Evolutionary conservation across 495 filamentous ascomycete genomes (phyloP), one percentile per base, ranked within the genome.

Genomic region (Pyrenula massariospora): DNA sequence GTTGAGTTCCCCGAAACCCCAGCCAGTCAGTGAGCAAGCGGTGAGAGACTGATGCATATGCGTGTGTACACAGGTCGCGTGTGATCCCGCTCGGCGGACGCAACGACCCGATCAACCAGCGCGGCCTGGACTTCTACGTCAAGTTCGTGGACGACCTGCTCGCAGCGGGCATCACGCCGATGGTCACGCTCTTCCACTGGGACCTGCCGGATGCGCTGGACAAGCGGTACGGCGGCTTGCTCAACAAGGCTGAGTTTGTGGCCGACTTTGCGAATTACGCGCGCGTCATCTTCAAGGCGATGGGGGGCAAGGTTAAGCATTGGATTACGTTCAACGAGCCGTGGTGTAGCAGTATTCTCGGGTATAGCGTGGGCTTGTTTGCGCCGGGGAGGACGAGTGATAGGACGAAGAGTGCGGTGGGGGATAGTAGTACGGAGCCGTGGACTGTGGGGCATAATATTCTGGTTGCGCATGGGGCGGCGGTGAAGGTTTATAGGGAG

Each of bases 31-130:
- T n/a, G 81, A 48, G 19, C 42, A 48, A 19, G 42, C 42, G 19
- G 11, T 11, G 42, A 19, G 11, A 11, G 19, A 19, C 11, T 48
- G 19, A 48, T 19, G 19, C 19, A 19, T 19, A 48, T 11, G 11
- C 19, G 42, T 48, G n/a, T n/a, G n/a, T n/a, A n/a, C n/a, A 20
- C 20, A 75, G 86, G 86, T 78, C 84, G 23, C 80, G 86, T 49
- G 79, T 89, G 59, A 87, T 89, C 59, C 85, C 86, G 15, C 65
- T 73, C 50, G 73, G 73, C n/a, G 73, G 73, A 50, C 71, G 73
- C 25, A 73, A 72, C 31, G 73, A 74, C 36, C 73, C 70, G 11
- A 56, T 76, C 60, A 76, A 80, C 59, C 63, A 74, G 53, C 69
- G 71, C 25, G 78, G 77, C 25, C 56, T 81, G 5, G 63, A 72